Conservation (phyloP, 805 yeast genomes). For the Yarrowia sp. region DNA sequence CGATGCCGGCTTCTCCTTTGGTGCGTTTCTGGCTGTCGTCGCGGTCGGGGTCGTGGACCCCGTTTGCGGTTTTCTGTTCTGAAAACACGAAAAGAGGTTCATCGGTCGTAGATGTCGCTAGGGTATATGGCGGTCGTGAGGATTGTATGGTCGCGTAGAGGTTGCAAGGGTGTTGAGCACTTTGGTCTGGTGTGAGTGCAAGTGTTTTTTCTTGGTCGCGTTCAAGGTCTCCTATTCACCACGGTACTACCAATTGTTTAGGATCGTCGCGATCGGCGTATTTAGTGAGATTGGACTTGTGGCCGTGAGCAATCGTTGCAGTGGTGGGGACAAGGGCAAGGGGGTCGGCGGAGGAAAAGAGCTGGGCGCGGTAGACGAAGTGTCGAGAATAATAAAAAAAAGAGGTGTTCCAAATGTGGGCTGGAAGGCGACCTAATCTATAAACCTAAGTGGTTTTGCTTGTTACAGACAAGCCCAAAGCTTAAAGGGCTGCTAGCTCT, state of each 20-base stretch:
- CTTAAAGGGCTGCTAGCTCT: not conserved
- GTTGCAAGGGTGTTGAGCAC: not conserved
- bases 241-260: not conserved
- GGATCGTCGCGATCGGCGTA: slow-evolving; percentile 19
- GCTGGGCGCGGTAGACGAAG: not conserved
- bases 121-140: no score
- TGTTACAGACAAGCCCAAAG: slow-evolving; percentile 10
- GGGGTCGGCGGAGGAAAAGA: not conserved
- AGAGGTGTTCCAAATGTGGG: slow-evolving; percentile 12
- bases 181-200: not conserved
- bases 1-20: not conserved
- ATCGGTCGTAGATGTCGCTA: not conserved
- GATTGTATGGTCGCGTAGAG: not conserved
- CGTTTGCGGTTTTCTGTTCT: slow-evolving; percentile 3
- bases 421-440: slow-evolving; percentile 8
- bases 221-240: not conserved
- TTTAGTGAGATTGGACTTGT: not conserved
- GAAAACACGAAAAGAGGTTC: slow-evolving; percentile 22
- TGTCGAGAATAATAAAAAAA: slow-evolving; percentile 6
- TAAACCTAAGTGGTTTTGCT: slow-evolving; percentile 12
- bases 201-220: not conserved
- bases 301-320: not conserved
- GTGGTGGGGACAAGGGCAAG: not conserved
- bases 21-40: not conserved
- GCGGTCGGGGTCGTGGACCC: slow-evolving; percentile 2